Percentiles rank a stretch among this genome's conserved stretches.
Evolutionary conservation across 2,329 filamentous ascomycete species (phyloP).

Genomic region (Fusarium oxysporum): DNA sequence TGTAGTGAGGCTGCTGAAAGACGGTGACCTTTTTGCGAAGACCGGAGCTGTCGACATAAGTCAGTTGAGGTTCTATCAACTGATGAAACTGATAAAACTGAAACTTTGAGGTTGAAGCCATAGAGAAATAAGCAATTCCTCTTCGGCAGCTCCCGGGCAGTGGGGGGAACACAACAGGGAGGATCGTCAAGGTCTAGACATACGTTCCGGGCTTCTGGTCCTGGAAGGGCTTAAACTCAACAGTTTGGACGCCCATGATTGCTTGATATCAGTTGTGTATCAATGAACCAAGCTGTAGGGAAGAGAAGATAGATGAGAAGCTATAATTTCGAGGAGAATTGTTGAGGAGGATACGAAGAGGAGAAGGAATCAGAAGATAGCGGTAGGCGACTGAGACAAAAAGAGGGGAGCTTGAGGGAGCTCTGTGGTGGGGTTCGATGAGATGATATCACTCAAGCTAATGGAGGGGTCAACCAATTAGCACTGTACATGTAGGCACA

Average conservation of each 20-base stretch:
- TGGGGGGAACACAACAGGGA: constrained; percentile 24
- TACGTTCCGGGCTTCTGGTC: constrained; percentile 99
- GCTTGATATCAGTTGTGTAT: constrained; percentile 7
- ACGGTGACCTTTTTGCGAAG: constrained; percentile 99
- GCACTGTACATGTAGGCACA: constrained; percentile 29
- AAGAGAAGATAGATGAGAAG: constrained; percentile 2
- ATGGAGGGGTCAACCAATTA: constrained; percentile 42
- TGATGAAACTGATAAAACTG: not conserved
- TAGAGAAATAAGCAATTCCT: not conserved
- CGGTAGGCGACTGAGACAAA: constrained; percentile 32
- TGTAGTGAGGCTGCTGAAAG: constrained; percentile 96
- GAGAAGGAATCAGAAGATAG: constrained; percentile 18
- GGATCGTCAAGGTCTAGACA: constrained; percentile 57
- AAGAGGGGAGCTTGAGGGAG: constrained; percentile 47
- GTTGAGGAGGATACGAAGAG: constrained; percentile 34
- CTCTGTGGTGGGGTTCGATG: constrained; percentile 42
- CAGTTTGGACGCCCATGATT: constrained; percentile 78
- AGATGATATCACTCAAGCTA: constrained; percentile 46
- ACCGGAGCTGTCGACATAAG: constrained; percentile 75
- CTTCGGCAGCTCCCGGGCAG: constrained; percentile 7
- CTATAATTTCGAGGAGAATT: constrained; percentile 8
- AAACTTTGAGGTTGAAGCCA: not conserved
- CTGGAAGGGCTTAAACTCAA: constrained; percentile 85
- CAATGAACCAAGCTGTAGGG: constrained; percentile 5
- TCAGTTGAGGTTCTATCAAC: constrained; percentile 18